Percentiles rank a stretch among this genome's conserved stretches.
These are phyloP conservation scores for Penicillium fimorum DNA, from an alignment of 495 filamentous ascomycete species.

Conservation along the genomic window DNA sequence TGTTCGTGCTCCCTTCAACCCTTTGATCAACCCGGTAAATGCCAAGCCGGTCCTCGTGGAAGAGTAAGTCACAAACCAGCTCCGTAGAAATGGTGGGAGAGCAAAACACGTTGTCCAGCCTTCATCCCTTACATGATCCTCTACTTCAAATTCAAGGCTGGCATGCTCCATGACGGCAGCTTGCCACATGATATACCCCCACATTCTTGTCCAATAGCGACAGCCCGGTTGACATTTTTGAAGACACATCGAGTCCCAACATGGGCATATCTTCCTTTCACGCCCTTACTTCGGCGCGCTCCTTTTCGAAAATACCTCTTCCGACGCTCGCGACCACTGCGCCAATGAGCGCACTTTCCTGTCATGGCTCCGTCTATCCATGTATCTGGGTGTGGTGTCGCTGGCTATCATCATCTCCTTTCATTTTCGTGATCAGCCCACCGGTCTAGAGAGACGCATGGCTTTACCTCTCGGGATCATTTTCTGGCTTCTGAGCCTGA, in stretches of 20 bases:
- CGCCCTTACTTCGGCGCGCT: conserved; percentile 73
- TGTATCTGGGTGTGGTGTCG: conserved; percentile 88
- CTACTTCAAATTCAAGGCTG: background rate
- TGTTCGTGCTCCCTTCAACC: conserved; percentile 33
- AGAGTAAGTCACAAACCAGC: conserved; percentile 31
- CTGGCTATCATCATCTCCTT: conserved; percentile 91
- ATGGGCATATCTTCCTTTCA: conserved; percentile 58
- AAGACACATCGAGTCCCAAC: conserved; percentile 35
- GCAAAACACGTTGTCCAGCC: background rate
- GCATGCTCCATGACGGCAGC: background rate
- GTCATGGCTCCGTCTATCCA: conserved; percentile 86
- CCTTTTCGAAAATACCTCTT: conserved; percentile 83
- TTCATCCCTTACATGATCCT: conserved; percentile 4
- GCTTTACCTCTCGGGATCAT: conserved; percentile 80
- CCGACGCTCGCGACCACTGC: conserved; percentile 74
- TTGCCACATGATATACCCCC: background rate
- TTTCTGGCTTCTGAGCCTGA: conserved; percentile 80
- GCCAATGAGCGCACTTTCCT: conserved; percentile 73
- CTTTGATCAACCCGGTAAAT: conserved; percentile 38
- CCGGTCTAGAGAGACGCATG: conserved; percentile 66
- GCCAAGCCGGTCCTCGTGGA: conserved; percentile 40
- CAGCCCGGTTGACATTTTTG: background rate
- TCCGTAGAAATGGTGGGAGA: background rate
- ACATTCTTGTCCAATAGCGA: background rate
- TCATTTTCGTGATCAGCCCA: conserved; percentile 75